phyloP scores from a whole-genome alignment of 2,329 filamentous ascomycete genomes.

The Cladophialophora exuberans region DNA sequence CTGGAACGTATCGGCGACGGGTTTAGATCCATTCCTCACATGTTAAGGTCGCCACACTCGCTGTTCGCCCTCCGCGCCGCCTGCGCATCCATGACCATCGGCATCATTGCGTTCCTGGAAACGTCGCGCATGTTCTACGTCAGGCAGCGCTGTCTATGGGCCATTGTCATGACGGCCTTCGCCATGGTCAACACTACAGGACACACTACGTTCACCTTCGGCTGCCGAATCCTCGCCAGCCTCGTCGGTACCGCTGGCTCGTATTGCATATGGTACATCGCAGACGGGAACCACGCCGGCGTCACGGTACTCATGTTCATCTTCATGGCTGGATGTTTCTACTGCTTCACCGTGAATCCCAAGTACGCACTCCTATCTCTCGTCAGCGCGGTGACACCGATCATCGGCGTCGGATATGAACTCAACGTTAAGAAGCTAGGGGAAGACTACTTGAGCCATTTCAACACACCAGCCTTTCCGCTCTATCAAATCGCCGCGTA shows the following conservation, averaged over 20 bases:
- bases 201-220: constrained; percentile 2
- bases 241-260: not conserved
- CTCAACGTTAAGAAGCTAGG: constrained; percentile 12
- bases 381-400: constrained; percentile 61
- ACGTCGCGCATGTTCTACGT: constrained; percentile 8
- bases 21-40: constrained; percentile 59
- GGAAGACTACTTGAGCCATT: not conserved
- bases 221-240: constrained; percentile 9
- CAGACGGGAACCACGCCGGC: constrained; percentile 11
- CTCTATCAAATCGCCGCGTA: constrained; percentile 15
- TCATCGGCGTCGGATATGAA: constrained; percentile 72
- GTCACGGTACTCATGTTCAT: constrained; percentile 16
- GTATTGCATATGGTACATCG: constrained; percentile 14
- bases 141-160: constrained; percentile 14
- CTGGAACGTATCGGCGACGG: constrained; percentile 66
- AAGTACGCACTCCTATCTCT: constrained; percentile 64
- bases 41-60: constrained; percentile 67
- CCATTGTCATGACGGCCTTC: constrained; percentile 9
- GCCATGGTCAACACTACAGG: constrained; percentile 12
- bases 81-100: constrained; percentile 16
- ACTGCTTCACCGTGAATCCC: constrained; percentile 40
- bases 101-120: constrained; percentile 11
- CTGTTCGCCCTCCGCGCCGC: constrained; percentile 24
- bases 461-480: constrained; percentile 8
- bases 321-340: constrained; percentile 1